Evolutionary conservation across 495 filamentous ascomycete genomes (phyloP), one percentile per base, ranked within the genome.

Genomic region (Thozetella sp.): DNA sequence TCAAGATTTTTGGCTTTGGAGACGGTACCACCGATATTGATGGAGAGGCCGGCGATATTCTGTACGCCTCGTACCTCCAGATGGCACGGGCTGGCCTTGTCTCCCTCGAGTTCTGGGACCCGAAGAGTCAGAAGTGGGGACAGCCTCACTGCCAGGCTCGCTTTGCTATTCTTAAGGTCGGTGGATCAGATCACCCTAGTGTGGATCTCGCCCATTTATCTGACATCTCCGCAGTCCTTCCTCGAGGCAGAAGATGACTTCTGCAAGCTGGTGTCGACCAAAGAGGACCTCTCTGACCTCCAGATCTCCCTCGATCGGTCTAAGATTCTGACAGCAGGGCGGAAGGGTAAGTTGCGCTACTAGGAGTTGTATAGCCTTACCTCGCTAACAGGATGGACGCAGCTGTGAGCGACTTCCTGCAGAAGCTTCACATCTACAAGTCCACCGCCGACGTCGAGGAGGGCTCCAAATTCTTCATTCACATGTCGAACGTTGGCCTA

Each of bases 121-220:
- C 91, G 25, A 86, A 93, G 79, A 88, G 81, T 58, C 77, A 83
- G 63, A 97, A 97, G 75, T 97, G 94, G 94, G 93, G 94, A 12
- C 93, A 97, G 68, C 86, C 92, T 24, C 94, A 99, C 67, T 96
- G 92, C 80, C 93, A 97, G 76, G 95, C 95, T 2, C 90, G 95
- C 17, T 97, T 93, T 76, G 89, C 87, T 60, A 99, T 98, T 67
- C 76, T 99, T 34, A 78, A 81, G 61, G 70, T 67, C 51, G 15
- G 59, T 22, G 22, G 25, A 20, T 20, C 3, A n/a, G 3, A 20
- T 10, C 43, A 48, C 12, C 20, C 6, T 20, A n/a, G n/a, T n/a
- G n/a, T n/a, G 4, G 0, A 9, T 23, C n/a, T 12, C 20, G 2
- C 27, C 4, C 6, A 4, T 9, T 1, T 17, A 54, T 30, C 58